phyloP scores from a whole-genome alignment of 192 early-diverging fungal species.

The Rhizophagus sp. region DNA sequence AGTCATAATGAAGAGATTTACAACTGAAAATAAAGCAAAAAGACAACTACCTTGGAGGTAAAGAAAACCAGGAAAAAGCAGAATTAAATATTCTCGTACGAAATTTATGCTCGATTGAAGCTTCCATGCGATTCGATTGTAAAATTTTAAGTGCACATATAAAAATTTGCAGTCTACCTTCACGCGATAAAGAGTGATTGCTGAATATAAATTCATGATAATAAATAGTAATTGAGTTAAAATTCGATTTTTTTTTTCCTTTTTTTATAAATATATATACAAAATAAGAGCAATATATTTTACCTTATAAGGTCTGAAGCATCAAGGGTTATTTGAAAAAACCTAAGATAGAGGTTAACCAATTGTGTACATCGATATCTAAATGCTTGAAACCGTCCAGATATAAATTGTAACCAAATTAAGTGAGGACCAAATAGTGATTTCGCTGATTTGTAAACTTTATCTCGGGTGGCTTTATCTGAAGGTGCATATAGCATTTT shows the following conservation, averaged over 20 bases:
- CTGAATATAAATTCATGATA: constrained; percentile 31
- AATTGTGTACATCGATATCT: constrained; percentile 71
- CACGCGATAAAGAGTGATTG: constrained; percentile 72
- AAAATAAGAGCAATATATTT: not conserved
- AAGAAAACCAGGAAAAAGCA: constrained; percentile 84
- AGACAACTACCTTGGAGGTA: constrained; percentile 58
- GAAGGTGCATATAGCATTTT: constrained; percentile 94
- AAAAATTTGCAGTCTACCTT: constrained; percentile 78
- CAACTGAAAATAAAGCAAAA: constrained; percentile 40
- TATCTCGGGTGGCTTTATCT: constrained; percentile 71
- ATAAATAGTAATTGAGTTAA: not conserved
- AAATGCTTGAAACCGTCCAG: constrained; percentile 80
- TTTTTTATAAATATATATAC: not conserved
- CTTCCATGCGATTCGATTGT: constrained; percentile 65
- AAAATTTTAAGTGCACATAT: constrained; percentile 75
- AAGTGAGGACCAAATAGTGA: constrained; percentile 71
- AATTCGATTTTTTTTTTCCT: no score
- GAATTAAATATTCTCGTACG: constrained; percentile 65
- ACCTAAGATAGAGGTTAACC: constrained; percentile 73
- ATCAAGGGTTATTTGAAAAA: constrained; percentile 78
- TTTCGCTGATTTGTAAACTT: constrained; percentile 59
- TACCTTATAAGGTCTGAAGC: constrained; percentile 36
- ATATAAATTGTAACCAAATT: constrained; percentile 86
- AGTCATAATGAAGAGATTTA: not conserved
- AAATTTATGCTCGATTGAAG: constrained; percentile 64